Percentiles rank a stretch among this genome's conserved stretches.
Evolutionary conservation across 2,329 filamentous ascomycete species (phyloP).

Genomic region (Pestalotiopsis sp.): DNA sequence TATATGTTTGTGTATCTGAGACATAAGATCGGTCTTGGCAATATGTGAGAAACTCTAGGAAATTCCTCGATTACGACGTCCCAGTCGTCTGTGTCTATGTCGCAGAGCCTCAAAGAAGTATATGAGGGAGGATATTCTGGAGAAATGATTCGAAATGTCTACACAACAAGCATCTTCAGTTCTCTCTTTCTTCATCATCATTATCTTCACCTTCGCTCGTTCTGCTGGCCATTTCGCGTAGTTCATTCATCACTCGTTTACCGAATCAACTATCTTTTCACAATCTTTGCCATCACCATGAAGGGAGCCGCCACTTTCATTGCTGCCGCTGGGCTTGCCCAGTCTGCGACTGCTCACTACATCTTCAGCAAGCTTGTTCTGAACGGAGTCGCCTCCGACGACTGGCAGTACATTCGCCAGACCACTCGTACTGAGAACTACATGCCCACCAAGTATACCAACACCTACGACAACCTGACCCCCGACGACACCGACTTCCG

Average conservation of each 20-base stretch:
- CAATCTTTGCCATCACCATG: not conserved
- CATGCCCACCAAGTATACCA: conserved; percentile 7
- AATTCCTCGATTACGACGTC: too few species aligned
- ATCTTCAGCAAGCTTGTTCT: conserved; percentile 7
- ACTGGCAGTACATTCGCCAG: conserved; percentile 9
- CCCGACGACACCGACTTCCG: conserved; percentile 8
- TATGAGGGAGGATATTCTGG: too few species aligned
- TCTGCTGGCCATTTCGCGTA: too few species aligned
- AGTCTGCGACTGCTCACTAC: not conserved
- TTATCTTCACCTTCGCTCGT: too few species aligned
- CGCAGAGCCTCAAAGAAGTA: too few species aligned
- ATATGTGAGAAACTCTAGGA: too few species aligned
- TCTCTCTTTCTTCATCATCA: too few species aligned
- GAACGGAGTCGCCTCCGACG: not conserved
- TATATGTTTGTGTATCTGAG: too few species aligned
- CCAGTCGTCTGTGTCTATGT: too few species aligned
- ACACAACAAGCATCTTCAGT: too few species aligned
- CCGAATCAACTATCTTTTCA: not conserved
- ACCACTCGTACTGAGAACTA: not conserved
- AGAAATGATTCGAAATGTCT: too few species aligned
- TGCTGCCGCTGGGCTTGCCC: not conserved
- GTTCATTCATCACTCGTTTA: not conserved
- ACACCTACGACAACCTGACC: not conserved
- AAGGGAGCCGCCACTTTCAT: not conserved
- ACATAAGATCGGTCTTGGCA: too few species aligned